These are phyloP conservation scores for Cercospora nicotianae DNA, from an alignment of 2,329 filamentous ascomycete genomes.

Conservation along the genomic window DNA sequence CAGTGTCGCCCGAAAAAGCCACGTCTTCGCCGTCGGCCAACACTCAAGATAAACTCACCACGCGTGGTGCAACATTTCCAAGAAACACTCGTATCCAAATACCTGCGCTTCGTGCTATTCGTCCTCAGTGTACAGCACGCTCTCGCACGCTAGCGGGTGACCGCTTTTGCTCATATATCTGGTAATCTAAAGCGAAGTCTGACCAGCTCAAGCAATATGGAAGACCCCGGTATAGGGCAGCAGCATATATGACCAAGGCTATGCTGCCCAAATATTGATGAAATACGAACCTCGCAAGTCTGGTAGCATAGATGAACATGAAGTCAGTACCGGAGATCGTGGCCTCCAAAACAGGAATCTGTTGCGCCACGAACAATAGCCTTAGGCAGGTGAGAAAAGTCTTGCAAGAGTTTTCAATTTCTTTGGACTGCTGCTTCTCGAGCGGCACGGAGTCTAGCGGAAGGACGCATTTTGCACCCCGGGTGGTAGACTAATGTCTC, in stretches of 20 bases:
- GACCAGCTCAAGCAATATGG: background rate
- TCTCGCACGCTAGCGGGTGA: background rate
- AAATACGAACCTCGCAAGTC: background rate
- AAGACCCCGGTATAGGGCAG: background rate
- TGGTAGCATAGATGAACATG: conserved; percentile 1
- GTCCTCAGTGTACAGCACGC: background rate
- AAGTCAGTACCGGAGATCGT: background rate
- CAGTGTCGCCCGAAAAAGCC: background rate
- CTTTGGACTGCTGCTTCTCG: background rate
- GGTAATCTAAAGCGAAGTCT: conserved; percentile 12
- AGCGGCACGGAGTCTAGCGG: conserved; percentile 1
- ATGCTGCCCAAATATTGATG: background rate
- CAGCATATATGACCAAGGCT: background rate
- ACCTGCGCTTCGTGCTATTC: background rate
- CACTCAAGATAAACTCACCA: background rate
- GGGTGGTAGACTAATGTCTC: conserved; percentile 4
- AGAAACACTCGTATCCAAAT: background rate
- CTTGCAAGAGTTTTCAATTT: background rate
- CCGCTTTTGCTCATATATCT: conserved; percentile 9
- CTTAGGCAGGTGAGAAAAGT: background rate
- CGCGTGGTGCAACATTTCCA: background rate
- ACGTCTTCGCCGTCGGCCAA: background rate
- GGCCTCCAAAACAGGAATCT: background rate
- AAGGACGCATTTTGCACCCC: background rate
- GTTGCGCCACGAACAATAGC: background rate